Evolutionary conservation across 2,329 filamentous ascomycete genomes (phyloP), one percentile per base, ranked within the genome.

Genomic region (Monascus ruber): DNA sequence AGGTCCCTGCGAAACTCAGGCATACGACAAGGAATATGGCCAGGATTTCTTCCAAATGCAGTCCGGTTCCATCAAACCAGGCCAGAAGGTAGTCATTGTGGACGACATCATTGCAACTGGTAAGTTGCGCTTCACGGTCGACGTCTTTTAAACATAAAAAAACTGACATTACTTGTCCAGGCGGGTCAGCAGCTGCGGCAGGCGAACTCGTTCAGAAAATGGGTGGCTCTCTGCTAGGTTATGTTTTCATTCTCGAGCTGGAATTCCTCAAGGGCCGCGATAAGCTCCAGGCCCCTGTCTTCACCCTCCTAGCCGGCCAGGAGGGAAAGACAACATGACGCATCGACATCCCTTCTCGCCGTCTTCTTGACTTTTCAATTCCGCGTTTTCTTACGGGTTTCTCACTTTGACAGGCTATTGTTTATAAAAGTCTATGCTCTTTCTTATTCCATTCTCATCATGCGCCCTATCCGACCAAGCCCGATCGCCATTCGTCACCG

Each of bases 51-150:
- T 98, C 71, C 85, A 96, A 74, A 93, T 98, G 72, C 91, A 98
- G 71, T 71, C 76, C 50, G 87, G 83, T 63, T 81, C 82, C 34
- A 81, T 98, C 55, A 81, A 83, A 68, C 73, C 77, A 37, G 88
- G 88, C 29, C 85, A 94, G 69, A 88, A 82, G 63, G 89, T 94
- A 42, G 70, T 98, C 46, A 76, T 98, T 49, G 87, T 98, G 27
- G 91, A 98, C 64, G 91, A 98, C 63, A 94, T 98, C 58, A 96
- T 98, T 69, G 91, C 91, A 41, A 98, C 91, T 48, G 89, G 89
- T 94, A 72, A 63, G 17, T 17, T 17, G 17, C 17, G 17, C 17
- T 17, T 17, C 17, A 17, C 17, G 17, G 17, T 17, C 17, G 17
- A 17, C 2, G 17, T 17, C 17, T 17, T 17, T 17, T 17, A 17